Evolutionary conservation across 106 monocot species (phyloP).

Genomic region (Dioscorea zingiberensis): DNA sequence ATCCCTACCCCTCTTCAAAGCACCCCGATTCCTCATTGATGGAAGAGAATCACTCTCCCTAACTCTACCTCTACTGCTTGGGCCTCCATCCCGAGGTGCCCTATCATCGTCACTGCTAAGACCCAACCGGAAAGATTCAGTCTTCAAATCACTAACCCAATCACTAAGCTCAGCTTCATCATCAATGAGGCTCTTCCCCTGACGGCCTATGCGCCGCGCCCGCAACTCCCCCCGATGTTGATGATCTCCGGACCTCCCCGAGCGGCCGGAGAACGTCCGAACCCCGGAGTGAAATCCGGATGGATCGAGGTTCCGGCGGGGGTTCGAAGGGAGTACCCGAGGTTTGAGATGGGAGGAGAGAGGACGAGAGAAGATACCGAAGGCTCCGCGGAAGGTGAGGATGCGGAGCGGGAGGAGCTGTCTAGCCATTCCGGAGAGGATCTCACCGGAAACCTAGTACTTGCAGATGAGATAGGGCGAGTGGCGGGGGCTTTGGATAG

Average conservation of each 20-base stretch:
- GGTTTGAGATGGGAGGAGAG: background rate
- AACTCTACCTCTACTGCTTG: slow-evolving; percentile 2
- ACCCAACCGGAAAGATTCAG: slow-evolving; percentile 21
- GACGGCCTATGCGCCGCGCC: slow-evolving; percentile 3
- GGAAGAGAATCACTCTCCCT: slow-evolving; percentile 6
- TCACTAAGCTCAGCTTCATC: slow-evolving; percentile 94
- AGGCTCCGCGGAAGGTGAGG: slow-evolving; percentile 13
- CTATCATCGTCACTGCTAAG: slow-evolving; percentile 25
- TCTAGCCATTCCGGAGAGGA: slow-evolving; percentile 16
- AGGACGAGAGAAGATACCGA: background rate
- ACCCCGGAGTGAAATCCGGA: background rate
- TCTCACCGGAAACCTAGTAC: too few relatives aligned
- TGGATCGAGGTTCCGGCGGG: background rate
- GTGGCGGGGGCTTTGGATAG: too few relatives aligned
- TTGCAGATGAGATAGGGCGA: too few relatives aligned
- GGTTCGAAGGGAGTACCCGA: slow-evolving; percentile 1
- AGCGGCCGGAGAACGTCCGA: slow-evolving; percentile 38
- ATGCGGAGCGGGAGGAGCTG: slow-evolving; percentile 28
- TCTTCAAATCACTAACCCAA: slow-evolving; percentile 67
- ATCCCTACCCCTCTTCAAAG: slow-evolving; percentile 5
- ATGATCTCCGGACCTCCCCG: slow-evolving; percentile 5
- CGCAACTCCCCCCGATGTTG: background rate
- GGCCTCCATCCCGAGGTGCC: background rate
- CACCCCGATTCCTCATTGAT: background rate
- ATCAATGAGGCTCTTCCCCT: slow-evolving; percentile 64